A percentile compares a stretch with the other conserved stretches of the same genome.
phyloP scores from a whole-genome alignment of 2,329 filamentous ascomycete species.

The Xylariaceae sp. region DNA sequence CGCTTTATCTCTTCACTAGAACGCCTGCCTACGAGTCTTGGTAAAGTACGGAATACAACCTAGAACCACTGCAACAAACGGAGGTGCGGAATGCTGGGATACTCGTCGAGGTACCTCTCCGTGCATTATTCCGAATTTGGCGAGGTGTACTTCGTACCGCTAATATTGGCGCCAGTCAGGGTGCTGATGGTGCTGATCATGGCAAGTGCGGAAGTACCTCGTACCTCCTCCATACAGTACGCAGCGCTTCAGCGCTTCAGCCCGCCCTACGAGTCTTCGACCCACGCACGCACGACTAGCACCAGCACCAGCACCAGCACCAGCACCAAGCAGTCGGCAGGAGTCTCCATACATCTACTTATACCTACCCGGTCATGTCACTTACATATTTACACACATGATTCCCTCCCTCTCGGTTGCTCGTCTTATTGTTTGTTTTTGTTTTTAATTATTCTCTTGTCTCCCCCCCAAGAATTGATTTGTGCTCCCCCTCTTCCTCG shows the following conservation, averaged over 20 bases:
- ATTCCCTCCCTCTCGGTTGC: conserved; percentile 17
- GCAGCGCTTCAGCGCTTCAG: background rate
- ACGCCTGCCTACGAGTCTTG: background rate
- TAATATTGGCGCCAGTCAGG: background rate
- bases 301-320: no score
- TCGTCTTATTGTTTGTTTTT: conserved; percentile 14
- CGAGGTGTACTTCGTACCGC: no score
- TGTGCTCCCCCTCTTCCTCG: conserved; percentile 14
- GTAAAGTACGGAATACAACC: no score
- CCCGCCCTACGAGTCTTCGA: no score
- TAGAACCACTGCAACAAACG: no score
- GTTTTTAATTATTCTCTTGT: conserved; percentile 13
- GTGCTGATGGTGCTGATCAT: background rate
- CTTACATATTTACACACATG: conserved; percentile 1
- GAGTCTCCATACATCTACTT: background rate
- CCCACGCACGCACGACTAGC: no score
- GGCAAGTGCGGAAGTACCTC: background rate
- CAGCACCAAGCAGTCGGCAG: no score
- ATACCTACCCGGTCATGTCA: background rate
- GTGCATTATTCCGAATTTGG: no score
- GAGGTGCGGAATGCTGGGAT: no score
- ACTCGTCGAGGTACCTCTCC: no score
- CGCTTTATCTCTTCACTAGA: background rate
- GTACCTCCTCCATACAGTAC: background rate
- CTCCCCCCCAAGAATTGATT: conserved; percentile 25